These are phyloP conservation scores for Cystobasidiopsis lactophilus DNA, from an alignment of 768 basidiomycete genomes.

Conservation along the genomic window DNA sequence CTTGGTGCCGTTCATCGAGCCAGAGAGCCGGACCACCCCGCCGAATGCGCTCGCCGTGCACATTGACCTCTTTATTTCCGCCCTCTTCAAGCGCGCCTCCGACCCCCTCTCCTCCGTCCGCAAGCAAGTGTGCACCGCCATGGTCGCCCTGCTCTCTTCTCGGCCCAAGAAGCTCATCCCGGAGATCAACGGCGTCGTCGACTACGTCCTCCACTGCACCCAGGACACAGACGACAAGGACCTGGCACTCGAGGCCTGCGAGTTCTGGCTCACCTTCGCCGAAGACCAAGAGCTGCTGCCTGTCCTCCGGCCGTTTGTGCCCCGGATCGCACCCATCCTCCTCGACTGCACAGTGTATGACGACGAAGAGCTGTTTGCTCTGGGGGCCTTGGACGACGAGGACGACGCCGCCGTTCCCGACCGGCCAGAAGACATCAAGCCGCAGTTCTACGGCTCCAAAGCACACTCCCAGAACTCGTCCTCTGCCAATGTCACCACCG, in stretches of 20 bases:
- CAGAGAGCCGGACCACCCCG: slow-evolving; percentile 32
- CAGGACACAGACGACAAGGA: slow-evolving; percentile 63
- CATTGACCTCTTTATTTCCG: slow-evolving; percentile 80
- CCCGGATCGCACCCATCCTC: slow-evolving; percentile 82
- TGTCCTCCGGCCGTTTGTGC: slow-evolving; percentile 63
- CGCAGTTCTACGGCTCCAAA: slow-evolving; percentile 62
- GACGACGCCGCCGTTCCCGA: slow-evolving; percentile 71
- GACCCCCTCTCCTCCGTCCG: slow-evolving; percentile 87
- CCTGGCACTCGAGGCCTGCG: slow-evolving; percentile 90
- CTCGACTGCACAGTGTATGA: slow-evolving; percentile 94
- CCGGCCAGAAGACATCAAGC: slow-evolving; percentile 88
- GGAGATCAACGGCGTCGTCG: slow-evolving; percentile 80
- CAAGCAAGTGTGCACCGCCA: slow-evolving; percentile 81
- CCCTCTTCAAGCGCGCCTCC: slow-evolving; percentile 80
- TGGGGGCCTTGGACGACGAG: slow-evolving; percentile 64
- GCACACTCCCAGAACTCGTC: slow-evolving; percentile 43
- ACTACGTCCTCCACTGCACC: slow-evolving; percentile 96
- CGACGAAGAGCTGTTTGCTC: slow-evolving; percentile 83
- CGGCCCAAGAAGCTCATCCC: slow-evolving; percentile 93
- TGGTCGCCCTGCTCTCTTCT: slow-evolving; percentile 75
- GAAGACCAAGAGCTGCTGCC: slow-evolving; percentile 73
- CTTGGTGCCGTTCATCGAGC: slow-evolving; percentile 72
- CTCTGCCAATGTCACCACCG: not conserved
- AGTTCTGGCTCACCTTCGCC: slow-evolving; percentile 98
- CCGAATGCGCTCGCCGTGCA: slow-evolving; percentile 66